A percentile compares a stretch with the other conserved stretches of the same genome.
phyloP scores from a whole-genome alignment of 2,329 filamentous ascomycete species.

The Huntiella bhutanensis region DNA sequence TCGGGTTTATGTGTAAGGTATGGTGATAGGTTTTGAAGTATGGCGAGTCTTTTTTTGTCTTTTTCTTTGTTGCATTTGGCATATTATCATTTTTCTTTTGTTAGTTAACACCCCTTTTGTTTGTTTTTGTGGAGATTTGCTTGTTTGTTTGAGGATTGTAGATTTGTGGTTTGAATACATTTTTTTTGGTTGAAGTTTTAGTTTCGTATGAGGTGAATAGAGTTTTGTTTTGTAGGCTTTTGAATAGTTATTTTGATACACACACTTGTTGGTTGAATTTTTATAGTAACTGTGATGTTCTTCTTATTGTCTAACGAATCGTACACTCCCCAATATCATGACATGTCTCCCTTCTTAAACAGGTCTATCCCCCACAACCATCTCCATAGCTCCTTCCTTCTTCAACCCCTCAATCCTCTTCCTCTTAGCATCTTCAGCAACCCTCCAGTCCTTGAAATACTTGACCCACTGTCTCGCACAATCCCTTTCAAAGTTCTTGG shows the following conservation, averaged over 20 bases:
- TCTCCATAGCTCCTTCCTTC: slow-evolving; percentile 42
- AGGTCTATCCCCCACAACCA: background rate
- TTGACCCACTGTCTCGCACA: slow-evolving; percentile 89
- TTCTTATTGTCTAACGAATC: too few species aligned
- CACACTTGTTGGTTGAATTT: too few species aligned
- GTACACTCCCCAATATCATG: background rate
- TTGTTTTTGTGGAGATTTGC: background rate
- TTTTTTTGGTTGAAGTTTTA: background rate
- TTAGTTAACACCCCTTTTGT: background rate
- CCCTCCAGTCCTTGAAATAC: slow-evolving; percentile 93
- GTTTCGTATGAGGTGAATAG: background rate
- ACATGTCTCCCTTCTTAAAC: background rate
- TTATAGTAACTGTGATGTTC: too few species aligned
- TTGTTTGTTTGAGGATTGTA: background rate
- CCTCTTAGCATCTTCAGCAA: slow-evolving; percentile 79
- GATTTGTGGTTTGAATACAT: background rate
- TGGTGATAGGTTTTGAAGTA: background rate
- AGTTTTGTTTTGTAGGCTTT: too few species aligned
- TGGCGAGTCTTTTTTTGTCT: slow-evolving; percentile 6
- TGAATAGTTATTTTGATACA: too few species aligned
- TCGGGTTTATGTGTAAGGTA: slow-evolving; percentile 8
- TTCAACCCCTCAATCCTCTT: slow-evolving; percentile 58
- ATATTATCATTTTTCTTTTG: slow-evolving; percentile 2
- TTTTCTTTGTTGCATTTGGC: slow-evolving; percentile 1
- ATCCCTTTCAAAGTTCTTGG: slow-evolving; percentile 53